Evolutionary conservation across 2,329 filamentous ascomycete genomes (phyloP).

Genomic region (Tolypocladium tropicale): DNA sequence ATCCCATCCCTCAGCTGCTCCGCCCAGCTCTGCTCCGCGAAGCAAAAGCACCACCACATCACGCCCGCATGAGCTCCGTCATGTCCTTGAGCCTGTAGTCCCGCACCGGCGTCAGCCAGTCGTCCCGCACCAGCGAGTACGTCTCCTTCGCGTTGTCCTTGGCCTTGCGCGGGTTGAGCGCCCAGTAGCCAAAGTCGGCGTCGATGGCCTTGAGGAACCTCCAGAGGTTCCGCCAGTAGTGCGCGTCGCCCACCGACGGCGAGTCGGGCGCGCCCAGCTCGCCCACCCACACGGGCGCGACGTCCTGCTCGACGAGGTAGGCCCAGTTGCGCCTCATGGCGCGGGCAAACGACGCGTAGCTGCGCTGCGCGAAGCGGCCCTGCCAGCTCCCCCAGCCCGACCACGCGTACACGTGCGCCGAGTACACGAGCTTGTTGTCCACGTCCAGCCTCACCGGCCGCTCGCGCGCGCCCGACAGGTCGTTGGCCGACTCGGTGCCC

Average conservation of each 20-base stretch:
- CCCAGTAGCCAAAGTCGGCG: slow-evolving; percentile 62
- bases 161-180: slow-evolving; percentile 56
- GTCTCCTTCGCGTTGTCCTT: slow-evolving; percentile 44
- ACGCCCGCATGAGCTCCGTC: slow-evolving; percentile 36
- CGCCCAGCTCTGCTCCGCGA: background rate
- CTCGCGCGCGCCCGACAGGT: slow-evolving; percentile 43
- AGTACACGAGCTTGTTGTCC: slow-evolving; percentile 51
- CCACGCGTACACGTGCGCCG: slow-evolving; percentile 59
- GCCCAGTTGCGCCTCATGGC: slow-evolving; percentile 58
- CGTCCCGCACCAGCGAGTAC: slow-evolving; percentile 51
- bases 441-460: slow-evolving; percentile 49
- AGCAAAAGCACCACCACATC: background rate
- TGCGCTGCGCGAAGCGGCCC: slow-evolving; percentile 49
- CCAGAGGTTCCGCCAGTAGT: slow-evolving; percentile 57
- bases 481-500: slow-evolving; percentile 57
- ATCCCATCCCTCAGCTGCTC: no score
- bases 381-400: slow-evolving; percentile 56
- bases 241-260: slow-evolving; percentile 45
- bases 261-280: slow-evolving; percentile 51
- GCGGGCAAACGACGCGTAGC: slow-evolving; percentile 50
- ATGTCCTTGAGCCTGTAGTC: slow-evolving; percentile 56
- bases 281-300: slow-evolving; percentile 55
- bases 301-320: slow-evolving; percentile 40
- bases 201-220: slow-evolving; percentile 46
- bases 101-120: slow-evolving; percentile 52